Conservation (phyloP, 192 early-diverging fungal species). For the Funneliformis mosseae region DNA sequence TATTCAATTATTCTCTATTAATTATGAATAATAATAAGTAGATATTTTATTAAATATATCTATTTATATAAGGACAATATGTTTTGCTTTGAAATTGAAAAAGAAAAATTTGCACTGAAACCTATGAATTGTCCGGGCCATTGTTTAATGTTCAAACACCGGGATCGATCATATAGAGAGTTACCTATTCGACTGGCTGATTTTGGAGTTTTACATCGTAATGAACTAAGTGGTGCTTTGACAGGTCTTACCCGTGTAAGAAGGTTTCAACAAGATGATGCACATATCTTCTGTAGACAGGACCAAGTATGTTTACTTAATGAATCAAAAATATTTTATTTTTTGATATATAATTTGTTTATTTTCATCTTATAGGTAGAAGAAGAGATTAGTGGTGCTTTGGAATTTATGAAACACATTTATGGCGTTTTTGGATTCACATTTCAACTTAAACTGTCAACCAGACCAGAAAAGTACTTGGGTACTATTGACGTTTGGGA, state of each 20-base stretch:
- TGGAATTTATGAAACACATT: slow-evolving; percentile 88
- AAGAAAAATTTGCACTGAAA: slow-evolving; percentile 97
- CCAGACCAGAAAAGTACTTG: slow-evolving; percentile 94
- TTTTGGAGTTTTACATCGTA: slow-evolving; percentile 97
- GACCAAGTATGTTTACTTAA: slow-evolving; percentile 62
- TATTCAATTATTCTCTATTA: not conserved
- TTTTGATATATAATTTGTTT: slow-evolving; percentile 18
- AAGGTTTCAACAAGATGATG: slow-evolving; percentile 99
- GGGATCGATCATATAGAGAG: slow-evolving; percentile 95
- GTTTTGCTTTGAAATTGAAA: slow-evolving; percentile 94
- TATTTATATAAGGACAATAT: slow-evolving; percentile 81
- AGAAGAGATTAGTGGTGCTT: slow-evolving; percentile 78
- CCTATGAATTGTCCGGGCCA: slow-evolving; percentile 99
- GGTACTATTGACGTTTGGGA: slow-evolving; percentile 92
- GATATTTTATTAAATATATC: not conserved
- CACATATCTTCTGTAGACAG: slow-evolving; percentile 94
- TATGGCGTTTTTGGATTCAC: slow-evolving; percentile 96
- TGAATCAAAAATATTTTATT: not conserved
- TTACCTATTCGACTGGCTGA: slow-evolving; percentile 94
- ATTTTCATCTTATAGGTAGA: slow-evolving; percentile 52
- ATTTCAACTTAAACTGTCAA: slow-evolving; percentile 90
- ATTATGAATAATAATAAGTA: not conserved
- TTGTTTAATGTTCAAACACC: slow-evolving; percentile 92
- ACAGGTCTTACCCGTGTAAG: slow-evolving; percentile 95
- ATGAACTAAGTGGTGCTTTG: slow-evolving; percentile 91